Percentiles rank a stretch among this genome's conserved stretches.
phyloP scores from a whole-genome alignment of 108 stramenopile species.

The Cyclotella choctawhatcheeana region DNA sequence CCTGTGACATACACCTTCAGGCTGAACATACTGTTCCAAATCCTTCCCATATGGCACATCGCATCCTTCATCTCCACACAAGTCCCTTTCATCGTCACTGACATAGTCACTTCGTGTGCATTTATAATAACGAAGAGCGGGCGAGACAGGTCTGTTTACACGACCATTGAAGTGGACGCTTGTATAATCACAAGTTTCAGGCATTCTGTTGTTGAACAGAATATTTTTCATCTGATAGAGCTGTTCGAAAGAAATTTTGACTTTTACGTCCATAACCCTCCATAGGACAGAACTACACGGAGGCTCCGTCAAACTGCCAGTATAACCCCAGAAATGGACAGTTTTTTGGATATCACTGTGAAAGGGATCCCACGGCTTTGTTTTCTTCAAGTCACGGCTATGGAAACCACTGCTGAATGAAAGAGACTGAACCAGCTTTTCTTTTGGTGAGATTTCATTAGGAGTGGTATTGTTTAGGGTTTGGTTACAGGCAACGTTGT shows the following conservation, averaged over 20 bases:
- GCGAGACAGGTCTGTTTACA: constrained; percentile 67
- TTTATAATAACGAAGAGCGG: constrained; percentile 23
- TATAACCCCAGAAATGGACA: constrained; percentile 78
- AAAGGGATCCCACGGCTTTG: constrained; percentile 68
- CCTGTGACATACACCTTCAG: constrained; percentile 31
- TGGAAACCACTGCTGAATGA: not conserved
- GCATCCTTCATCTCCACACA: constrained; percentile 37
- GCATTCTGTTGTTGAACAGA: constrained; percentile 65
- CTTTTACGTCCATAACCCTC: constrained; percentile 74
- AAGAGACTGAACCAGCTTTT: not conserved
- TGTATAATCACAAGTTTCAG: constrained; percentile 57
- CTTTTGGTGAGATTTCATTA: not conserved
- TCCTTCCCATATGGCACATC: constrained; percentile 29
- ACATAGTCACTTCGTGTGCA: constrained; percentile 29
- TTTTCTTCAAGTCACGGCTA: constrained; percentile 21
- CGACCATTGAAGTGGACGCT: constrained; percentile 65
- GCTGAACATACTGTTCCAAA: constrained; percentile 31
- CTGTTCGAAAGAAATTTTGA: constrained; percentile 62
- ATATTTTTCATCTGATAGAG: constrained; percentile 69
- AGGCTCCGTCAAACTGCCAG: constrained; percentile 80
- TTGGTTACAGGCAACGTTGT: constrained; percentile 39
- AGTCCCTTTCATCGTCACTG: constrained; percentile 40
- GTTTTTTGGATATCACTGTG: constrained; percentile 59
- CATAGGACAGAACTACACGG: constrained; percentile 74
- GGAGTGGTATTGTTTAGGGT: not conserved